Evolutionary conservation across 306 rosid genomes (phyloP), one percentile per base, ranked within the genome.

Genomic region (Carpinus viminea): DNA sequence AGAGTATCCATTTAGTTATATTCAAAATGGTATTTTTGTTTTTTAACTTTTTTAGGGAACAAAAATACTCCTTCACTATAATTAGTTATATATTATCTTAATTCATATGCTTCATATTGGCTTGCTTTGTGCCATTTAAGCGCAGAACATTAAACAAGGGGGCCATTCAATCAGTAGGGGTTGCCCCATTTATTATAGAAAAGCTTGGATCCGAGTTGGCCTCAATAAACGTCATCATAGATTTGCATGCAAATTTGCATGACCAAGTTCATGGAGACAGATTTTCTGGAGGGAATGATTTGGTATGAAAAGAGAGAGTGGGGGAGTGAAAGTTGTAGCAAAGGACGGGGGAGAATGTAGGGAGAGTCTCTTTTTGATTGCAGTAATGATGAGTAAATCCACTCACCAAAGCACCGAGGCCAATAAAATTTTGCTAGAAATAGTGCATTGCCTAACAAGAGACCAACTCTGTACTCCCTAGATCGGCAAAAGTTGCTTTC

Each of bases 251-350:
- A 86, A 88, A 79, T 82, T 85, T 85, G 93, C 87, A 80, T 88
- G 92, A 84, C 74, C 80, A 70, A 82, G 85, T 85, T 88, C 86
- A 80, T 83, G 89, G 91, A 83, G 97, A 88, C 97, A 92, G 91
- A 84, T 88, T 87, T 85, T 92, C 94, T 77, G 83, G 85, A 79
- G 77, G 41, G n/a, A 78, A 88, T 92, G 86, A 92, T 92, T 85
- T 80, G 85, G 87, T 83, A 81, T 80, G 53, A 71, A 83, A 83
- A 86, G 81, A 73, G 81, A 73, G 83, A 71, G 74, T 74, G 59
- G 5, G 69, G 78, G 73, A 84, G 89, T 70, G 84, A 86, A 84
- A 82, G 78, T 75, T 41, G 70, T 41, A 76, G 70, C 81, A 52
- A 64, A 76, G 76, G 81, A 77, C 57, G 60, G 31, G 72, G n/a